Conservation (phyloP, 495 filamentous ascomycete species). For the Symbiotaphrina buchneri region DNA sequence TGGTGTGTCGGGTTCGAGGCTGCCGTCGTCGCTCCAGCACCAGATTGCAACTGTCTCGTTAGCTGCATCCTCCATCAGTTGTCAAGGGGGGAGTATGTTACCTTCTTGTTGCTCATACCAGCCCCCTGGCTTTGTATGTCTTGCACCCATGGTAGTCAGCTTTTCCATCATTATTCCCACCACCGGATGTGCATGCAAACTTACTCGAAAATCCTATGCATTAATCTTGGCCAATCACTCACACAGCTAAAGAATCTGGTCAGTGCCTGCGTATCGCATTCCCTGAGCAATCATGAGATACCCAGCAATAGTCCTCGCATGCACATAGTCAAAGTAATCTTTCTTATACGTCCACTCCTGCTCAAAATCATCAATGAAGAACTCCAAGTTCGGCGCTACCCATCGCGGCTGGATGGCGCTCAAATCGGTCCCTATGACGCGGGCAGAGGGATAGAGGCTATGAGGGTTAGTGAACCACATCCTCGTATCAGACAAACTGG, state of each 20-base stretch:
- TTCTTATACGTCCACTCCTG: conserved; percentile 6
- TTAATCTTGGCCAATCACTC: too few species aligned
- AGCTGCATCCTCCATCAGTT: too few species aligned
- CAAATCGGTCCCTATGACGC: conserved; percentile 7
- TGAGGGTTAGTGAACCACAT: neutral
- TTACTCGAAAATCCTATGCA: too few species aligned
- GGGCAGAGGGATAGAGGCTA: conserved; percentile 2
- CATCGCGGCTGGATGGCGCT: conserved; percentile 7
- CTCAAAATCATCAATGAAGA: conserved; percentile 3
- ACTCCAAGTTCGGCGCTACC: conserved; percentile 12
- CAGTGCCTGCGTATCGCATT: too few species aligned
- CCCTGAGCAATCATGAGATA: too few species aligned
- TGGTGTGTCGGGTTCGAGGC: too few species aligned
- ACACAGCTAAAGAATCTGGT: too few species aligned
- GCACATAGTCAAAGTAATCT: conserved; percentile 35
- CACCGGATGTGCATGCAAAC: too few species aligned
- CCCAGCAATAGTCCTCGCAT: conserved; percentile 32
- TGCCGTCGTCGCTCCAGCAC: conserved; percentile 27
- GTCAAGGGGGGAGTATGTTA: too few species aligned
- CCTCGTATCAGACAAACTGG: neutral
- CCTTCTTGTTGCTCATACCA: conserved; percentile 36
- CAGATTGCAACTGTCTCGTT: too few species aligned
- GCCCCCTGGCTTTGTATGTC: conserved; percentile 31
- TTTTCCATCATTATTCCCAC: too few species aligned
- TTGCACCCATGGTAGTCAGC: too few species aligned